phyloP scores from a whole-genome alignment of 352 stramenopile genomes.

The Phytophthora pinifolia region DNA sequence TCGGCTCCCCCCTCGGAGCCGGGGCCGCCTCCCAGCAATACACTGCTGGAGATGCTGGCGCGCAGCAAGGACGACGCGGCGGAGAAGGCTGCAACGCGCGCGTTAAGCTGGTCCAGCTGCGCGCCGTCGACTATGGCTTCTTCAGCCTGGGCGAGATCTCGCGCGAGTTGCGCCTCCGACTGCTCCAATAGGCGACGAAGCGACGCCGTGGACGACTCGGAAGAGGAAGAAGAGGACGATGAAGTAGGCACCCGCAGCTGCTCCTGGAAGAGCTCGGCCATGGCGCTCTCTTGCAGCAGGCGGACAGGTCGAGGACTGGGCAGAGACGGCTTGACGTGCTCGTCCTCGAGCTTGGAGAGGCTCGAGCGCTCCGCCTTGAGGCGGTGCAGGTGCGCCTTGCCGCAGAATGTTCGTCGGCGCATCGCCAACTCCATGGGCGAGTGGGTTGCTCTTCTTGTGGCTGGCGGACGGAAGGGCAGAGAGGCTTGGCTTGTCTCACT shows the following conservation, averaged over 20 bases:
- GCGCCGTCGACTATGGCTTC: slow-evolving; percentile 23
- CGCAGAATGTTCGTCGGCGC: slow-evolving; percentile 32
- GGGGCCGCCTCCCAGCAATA: slow-evolving; percentile 2
- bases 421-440: slow-evolving; percentile 26
- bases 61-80: slow-evolving; percentile 35
- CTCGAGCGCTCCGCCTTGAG: slow-evolving; percentile 33
- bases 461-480: slow-evolving; percentile 10
- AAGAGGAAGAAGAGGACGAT: slow-evolving; percentile 15
- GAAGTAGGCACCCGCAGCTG: slow-evolving; percentile 25
- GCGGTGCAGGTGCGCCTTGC: slow-evolving; percentile 27
- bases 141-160: slow-evolving; percentile 25
- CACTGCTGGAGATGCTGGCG: slow-evolving; percentile 49
- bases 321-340: slow-evolving; percentile 15
- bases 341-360: slow-evolving; percentile 31
- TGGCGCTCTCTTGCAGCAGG: slow-evolving; percentile 41
- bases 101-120: slow-evolving; percentile 40
- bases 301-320: slow-evolving; percentile 28
- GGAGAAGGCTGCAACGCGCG: slow-evolving; percentile 42
- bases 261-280: slow-evolving; percentile 46
- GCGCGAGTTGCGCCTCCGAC: slow-evolving; percentile 29
- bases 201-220: slow-evolving; percentile 32
- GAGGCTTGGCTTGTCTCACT: slow-evolving; percentile 5
- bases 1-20: slow-evolving; percentile 15
- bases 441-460: slow-evolving; percentile 3
- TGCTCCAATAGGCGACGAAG: slow-evolving; percentile 27